phyloP scores from a whole-genome alignment of 192 early-diverging fungal genomes.

The Coemansia sp. region DNA sequence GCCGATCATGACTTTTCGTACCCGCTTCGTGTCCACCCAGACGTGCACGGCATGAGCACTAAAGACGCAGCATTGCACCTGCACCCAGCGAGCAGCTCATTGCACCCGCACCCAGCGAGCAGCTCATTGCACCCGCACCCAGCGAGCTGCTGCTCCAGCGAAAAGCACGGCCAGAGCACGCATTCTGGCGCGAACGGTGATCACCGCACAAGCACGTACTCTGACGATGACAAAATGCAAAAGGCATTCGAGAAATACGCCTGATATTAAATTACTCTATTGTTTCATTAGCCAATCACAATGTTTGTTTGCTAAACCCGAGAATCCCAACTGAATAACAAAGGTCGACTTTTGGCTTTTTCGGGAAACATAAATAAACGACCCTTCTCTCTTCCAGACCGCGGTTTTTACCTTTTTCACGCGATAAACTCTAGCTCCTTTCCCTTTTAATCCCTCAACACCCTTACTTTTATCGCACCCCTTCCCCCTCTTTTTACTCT shows the following conservation, averaged over 20 bases:
- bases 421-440: neutral
- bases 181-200: neutral
- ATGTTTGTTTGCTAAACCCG: neutral
- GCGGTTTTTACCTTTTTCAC: neutral
- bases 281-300: neutral
- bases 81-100: conserved; percentile 3
- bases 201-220: neutral
- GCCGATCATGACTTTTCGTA: conserved; percentile 20
- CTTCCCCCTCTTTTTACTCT: neutral
- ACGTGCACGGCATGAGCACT: neutral
- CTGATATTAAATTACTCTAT: neutral
- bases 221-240: neutral
- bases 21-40: conserved; percentile 5
- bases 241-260: neutral
- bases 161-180: neutral
- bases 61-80: neutral
- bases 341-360: neutral
- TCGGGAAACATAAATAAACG: too few relatives aligned
- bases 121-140: conserved; percentile 1
- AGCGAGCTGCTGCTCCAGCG: neutral
- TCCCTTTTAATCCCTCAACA: neutral
- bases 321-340: neutral
- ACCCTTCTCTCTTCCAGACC: neutral
- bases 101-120: conserved; percentile 6
- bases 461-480: neutral